These are phyloP conservation scores for Psilocybe tampanensis DNA, from an alignment of 768 basidiomycete genomes.

Conservation along the genomic window DNA sequence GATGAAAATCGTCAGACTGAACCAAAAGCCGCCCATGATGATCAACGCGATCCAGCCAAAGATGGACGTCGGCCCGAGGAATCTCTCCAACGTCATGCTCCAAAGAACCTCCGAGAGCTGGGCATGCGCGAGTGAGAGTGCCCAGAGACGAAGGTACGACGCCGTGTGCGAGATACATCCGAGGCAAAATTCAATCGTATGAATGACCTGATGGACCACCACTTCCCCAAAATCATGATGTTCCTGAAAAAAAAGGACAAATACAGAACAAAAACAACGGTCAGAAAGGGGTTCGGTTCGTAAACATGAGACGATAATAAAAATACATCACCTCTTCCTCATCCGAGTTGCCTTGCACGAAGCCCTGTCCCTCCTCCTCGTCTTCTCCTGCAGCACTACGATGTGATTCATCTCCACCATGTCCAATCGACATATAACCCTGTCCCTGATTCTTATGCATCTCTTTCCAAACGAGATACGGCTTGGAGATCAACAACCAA, in stretches of 20 bases:
- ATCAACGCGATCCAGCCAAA: conserved; percentile 57
- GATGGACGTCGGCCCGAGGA: conserved; percentile 64
- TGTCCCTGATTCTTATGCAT: conserved; percentile 80
- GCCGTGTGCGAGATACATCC: conserved; percentile 99
- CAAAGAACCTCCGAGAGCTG: conserved; percentile 95
- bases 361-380: conserved; percentile 78
- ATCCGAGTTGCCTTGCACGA: conserved; percentile 69
- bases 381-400: conserved; percentile 65
- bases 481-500: conserved; percentile 91
- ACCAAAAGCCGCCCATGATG: conserved; percentile 73
- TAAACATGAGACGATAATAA: conserved; percentile 7
- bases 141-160: conserved; percentile 94
- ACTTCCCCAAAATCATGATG: conserved; percentile 94
- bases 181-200: conserved; percentile 99
- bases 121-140: conserved; percentile 95
- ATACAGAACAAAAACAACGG: too few relatives aligned
- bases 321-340: conserved; percentile 68
- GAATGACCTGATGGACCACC: conserved; percentile 96
- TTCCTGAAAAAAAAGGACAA: conserved; percentile 48
- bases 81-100: conserved; percentile 77
- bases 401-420: conserved; percentile 57
- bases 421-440: conserved; percentile 77
- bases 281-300: conserved; percentile 11
- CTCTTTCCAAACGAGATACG: conserved; percentile 90
- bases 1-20: conserved; percentile 71